Base-by-base conservation (phyloP, 176 grass and related monocot genomes). In the Lolium perenne region DNA sequence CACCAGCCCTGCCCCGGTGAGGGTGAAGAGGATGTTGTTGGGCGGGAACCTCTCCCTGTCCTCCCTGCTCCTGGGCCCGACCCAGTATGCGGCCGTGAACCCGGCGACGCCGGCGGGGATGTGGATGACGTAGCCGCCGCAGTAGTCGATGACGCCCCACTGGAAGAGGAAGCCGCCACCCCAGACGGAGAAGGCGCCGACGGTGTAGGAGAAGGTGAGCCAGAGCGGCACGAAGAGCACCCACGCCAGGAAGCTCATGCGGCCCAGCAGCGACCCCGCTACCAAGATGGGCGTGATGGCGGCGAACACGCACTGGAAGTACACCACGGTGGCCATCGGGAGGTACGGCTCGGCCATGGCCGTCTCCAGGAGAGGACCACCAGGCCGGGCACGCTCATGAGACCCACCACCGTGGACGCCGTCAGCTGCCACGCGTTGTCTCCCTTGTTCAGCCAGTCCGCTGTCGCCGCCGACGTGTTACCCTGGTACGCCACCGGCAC, bases 191-290 rank as follows among this genome's bases (percentile, higher is more conserved):
- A 95, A 95, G 46, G 94, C 94, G 26, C 91, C 94, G 20, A 95
- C 50, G 47, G 94, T 95, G 88, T 95, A 95, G 73, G 94, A 95
- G 87, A 93, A 95, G 71, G 88, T 93, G 68, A 95, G 80, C 94
- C 94, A 95, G 14, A 95, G 83, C 22, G 94, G 91, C 3, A 93
- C 88, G 89, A 95, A 95, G 22, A 86, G 32, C 91, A 95, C 93
- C 94, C 91, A 95, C 0, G 93, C 93, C 15, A 87, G 80, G 58
- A 95, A 90, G 82, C 88, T 92, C 93, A 95, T 92, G n/a, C 93
- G 54, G 0, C 93, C 93, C 6, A 95, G 93, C 67, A 95, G 67
- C 14, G 85, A 86, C 0, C 93, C 93, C 0, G 87, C 93, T 8
- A 95, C 2, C 0, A 95, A 85, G 55, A 95, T 83, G 3, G 90